phyloP scores from a whole-genome alignment of 768 basidiomycete species.

The Rhodosporidiobolus odoratus region DNA sequence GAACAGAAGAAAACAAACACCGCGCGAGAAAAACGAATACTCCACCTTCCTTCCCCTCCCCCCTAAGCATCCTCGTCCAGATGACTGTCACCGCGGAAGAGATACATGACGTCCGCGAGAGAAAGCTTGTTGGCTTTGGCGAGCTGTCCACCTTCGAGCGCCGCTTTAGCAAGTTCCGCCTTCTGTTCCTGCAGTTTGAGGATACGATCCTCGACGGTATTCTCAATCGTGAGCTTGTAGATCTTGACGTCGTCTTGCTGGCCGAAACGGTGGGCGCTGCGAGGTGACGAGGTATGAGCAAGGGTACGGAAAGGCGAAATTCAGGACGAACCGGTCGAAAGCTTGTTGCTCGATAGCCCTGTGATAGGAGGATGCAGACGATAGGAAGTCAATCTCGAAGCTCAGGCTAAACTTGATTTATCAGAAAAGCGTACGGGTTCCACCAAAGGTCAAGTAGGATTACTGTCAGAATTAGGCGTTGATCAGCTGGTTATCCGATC shows the following conservation, averaged over 20 bases:
- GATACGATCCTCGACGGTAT: constrained; percentile 83
- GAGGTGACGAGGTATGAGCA: constrained; percentile 5
- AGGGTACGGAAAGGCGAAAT: neutral
- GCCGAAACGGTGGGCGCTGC: constrained; percentile 54
- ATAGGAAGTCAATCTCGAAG: neutral
- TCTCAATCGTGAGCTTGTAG: constrained; percentile 56
- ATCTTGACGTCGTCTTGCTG: constrained; percentile 61
- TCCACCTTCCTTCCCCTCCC: neutral
- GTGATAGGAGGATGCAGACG: constrained; percentile 55
- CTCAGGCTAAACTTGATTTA: neutral
- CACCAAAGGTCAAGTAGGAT: constrained; percentile 31
- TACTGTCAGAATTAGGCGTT: neutral
- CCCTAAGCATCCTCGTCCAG: neutral
- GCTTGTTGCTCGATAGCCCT: constrained; percentile 44
- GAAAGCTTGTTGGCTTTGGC: constrained; percentile 64
- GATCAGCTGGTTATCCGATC: too few species aligned
- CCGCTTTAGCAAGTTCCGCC: constrained; percentile 72
- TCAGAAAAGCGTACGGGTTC: constrained; percentile 17
- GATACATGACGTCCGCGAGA: constrained; percentile 54
- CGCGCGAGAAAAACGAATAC: neutral
- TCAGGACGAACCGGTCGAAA: constrained; percentile 10
- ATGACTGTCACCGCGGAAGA: constrained; percentile 10
- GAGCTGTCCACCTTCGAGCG: constrained; percentile 81
- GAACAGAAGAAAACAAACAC: neutral
- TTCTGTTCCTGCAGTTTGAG: constrained; percentile 85